These are phyloP conservation scores for Trichoderma asperelloides DNA, from an alignment of 495 filamentous ascomycete genomes.

Conservation along the genomic window DNA sequence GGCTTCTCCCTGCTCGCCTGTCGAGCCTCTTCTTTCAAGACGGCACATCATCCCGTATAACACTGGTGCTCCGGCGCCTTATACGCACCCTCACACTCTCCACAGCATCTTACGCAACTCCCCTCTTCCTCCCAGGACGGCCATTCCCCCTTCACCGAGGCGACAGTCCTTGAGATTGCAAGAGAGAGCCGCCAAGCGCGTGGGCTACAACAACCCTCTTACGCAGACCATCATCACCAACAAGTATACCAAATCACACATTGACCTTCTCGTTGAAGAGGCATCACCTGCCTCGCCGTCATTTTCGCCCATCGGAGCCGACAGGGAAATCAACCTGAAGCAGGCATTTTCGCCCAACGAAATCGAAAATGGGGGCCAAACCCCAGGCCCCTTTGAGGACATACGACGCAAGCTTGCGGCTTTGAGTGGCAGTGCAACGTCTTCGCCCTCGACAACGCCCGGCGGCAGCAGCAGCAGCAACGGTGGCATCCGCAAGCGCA, in stretches of 20 bases:
- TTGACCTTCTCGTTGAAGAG: slow-evolving; percentile 45
- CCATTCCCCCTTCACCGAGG: slow-evolving; percentile 36
- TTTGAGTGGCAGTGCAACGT: slow-evolving; percentile 19
- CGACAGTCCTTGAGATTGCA: slow-evolving; percentile 40
- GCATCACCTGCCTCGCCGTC: slow-evolving; percentile 38
- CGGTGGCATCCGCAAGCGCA: slow-evolving; percentile 35
- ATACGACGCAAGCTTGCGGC: slow-evolving; percentile 43
- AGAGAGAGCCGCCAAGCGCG: slow-evolving; percentile 35
- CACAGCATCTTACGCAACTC: slow-evolving; percentile 74
- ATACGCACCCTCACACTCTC: slow-evolving; percentile 55
- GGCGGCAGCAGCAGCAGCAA: slow-evolving; percentile 17
- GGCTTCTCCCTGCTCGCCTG: neutral
- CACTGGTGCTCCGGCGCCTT: slow-evolving; percentile 33
- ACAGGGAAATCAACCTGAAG: slow-evolving; percentile 33
- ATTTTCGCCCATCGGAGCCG: slow-evolving; percentile 21
- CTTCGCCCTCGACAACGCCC: slow-evolving; percentile 20
- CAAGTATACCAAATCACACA: slow-evolving; percentile 45
- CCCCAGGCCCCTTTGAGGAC: slow-evolving; percentile 49
- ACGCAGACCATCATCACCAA: slow-evolving; percentile 47
- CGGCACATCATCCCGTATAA: neutral
- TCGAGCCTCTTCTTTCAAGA: slow-evolving; percentile 10
- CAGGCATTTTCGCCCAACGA: slow-evolving; percentile 41
- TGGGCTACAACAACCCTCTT: slow-evolving; percentile 47
- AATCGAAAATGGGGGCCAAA: slow-evolving; percentile 45
- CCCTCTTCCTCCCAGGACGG: slow-evolving; percentile 44